Evolutionary conservation across 1,284 basidiomycete species (phyloP), one percentile per base, ranked within the genome.

Genomic region (Coriolopsis trogii): DNA sequence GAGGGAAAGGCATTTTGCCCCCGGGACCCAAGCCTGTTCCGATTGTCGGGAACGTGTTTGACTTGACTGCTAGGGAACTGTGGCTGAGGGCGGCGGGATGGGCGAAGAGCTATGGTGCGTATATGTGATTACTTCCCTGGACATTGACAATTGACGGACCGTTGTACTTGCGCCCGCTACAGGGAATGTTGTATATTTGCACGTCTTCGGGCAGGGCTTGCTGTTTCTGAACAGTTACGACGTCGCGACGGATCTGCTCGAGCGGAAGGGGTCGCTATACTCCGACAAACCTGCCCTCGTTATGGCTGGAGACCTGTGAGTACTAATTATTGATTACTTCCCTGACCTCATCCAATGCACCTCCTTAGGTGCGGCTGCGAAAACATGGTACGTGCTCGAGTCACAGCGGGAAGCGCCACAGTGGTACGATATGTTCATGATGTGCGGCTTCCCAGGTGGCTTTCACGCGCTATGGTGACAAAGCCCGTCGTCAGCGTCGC

Each of bases 21-120:
- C 85, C 85, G 51, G 85, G 86, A 21, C 85, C 85, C 44, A 81
- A 77, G 57, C 84, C 85, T 0, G 63, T 86, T 49, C 84, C 83
- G 0, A 33, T 85, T 39, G 62, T 88, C 16, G 85, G 85, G 4
- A 88, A 88, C 64, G 62, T 87, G 21, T 63, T 71, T 29, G 78
- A 87, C 64, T 69, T 87, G 46, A 78, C 77, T 0, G 47, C 77
- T 6, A 82, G 80, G 52, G 77, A 85, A 65, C 75, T 72, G 3
- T 72, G 70, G 70, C 33, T 70, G 16, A 52, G 61, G 24, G 64
- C 60, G 10, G 56, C 66, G 3, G 41, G 63, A 18, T 71, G 68
- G 68, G 64, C 65, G 1, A 55, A 61, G 36, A 41, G 56, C 21
- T 69, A 66, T 36, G 69, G 69, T 68, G 43, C 34, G 58, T 30